Percentiles rank a stretch among this genome's conserved stretches.
phyloP scores from a whole-genome alignment of 352 stramenopile genomes.

The Phytophthora cryptogea region DNA sequence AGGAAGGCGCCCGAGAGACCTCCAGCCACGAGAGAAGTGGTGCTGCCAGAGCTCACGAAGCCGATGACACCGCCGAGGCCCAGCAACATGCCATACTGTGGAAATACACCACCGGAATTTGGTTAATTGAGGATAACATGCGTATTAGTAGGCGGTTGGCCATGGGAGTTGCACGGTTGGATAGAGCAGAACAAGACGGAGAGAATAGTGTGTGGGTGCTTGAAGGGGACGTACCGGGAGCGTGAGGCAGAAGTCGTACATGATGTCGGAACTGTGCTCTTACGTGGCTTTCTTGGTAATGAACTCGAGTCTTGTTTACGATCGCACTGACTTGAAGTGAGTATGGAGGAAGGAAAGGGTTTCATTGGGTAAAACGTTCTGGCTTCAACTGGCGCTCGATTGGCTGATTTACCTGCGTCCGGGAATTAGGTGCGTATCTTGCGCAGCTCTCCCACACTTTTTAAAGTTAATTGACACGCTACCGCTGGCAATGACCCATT shows the following conservation, averaged over 20 bases:
- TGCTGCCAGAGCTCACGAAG: constrained; percentile 78
- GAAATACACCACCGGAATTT: constrained; percentile 23
- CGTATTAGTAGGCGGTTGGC: neutral
- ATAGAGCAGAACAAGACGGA: constrained; percentile 10
- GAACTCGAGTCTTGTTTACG: neutral
- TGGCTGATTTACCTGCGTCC: constrained; percentile 21
- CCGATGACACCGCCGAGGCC: constrained; percentile 71
- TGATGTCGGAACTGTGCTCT: constrained; percentile 16
- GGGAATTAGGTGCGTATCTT: constrained; percentile 19
- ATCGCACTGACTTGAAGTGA: neutral
- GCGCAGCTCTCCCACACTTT: constrained; percentile 14
- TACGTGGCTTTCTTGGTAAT: constrained; percentile 3
- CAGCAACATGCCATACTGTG: constrained; percentile 76
- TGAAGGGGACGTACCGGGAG: constrained; percentile 61
- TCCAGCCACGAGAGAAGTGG: constrained; percentile 65
- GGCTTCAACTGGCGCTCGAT: constrained; percentile 29
- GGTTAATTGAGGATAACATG: constrained; percentile 1
- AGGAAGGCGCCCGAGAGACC: constrained; percentile 71
- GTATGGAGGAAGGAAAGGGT: neutral
- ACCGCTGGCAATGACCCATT: constrained; percentile 2
- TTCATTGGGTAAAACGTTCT: constrained; percentile 15
- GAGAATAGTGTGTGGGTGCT: neutral
- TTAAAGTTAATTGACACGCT: constrained; percentile 9
- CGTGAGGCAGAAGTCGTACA: constrained; percentile 91
- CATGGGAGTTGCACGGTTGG: neutral